Percentiles rank a stretch among this genome's conserved stretches.
These are phyloP conservation scores for Akanthomyces uredinophilus DNA, from an alignment of 2,329 filamentous ascomycete genomes.

Conservation along the genomic window DNA sequence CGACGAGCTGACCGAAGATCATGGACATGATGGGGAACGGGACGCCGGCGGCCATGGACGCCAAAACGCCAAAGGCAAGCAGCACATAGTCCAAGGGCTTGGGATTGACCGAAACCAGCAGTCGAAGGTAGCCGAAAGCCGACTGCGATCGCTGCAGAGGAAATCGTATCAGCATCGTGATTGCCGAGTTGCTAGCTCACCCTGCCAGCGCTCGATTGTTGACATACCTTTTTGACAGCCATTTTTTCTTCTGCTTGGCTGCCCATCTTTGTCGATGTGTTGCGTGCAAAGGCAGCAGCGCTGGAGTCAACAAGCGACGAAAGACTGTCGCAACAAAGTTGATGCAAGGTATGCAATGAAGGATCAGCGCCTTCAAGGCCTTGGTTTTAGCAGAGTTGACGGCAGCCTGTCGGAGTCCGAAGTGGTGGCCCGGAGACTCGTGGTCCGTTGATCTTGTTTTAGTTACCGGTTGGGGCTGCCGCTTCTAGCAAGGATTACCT, in stretches of 20 bases:
- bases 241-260: background rate
- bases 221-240: background rate
- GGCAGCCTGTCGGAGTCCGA: background rate
- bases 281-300: background rate
- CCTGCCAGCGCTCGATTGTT: background rate
- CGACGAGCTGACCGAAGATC: slow-evolving; percentile 52
- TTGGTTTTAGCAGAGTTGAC: background rate
- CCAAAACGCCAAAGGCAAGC: background rate
- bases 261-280: background rate
- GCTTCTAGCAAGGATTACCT: background rate
- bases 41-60: slow-evolving; percentile 40
- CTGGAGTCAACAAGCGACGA: background rate
- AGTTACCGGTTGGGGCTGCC: background rate
- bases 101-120: background rate
- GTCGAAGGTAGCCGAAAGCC: slow-evolving; percentile 3
- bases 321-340: background rate
- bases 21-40: slow-evolving; percentile 54
- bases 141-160: background rate
- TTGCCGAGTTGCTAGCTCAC: background rate
- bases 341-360: background rate
- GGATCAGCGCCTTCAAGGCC: background rate
- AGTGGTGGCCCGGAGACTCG: background rate
- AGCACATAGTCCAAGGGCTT: background rate
- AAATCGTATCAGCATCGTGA: background rate
- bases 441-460: background rate